Base-by-base conservation (phyloP, 768 basidiomycete species). In the Phlegmacium glaucopus region DNA sequence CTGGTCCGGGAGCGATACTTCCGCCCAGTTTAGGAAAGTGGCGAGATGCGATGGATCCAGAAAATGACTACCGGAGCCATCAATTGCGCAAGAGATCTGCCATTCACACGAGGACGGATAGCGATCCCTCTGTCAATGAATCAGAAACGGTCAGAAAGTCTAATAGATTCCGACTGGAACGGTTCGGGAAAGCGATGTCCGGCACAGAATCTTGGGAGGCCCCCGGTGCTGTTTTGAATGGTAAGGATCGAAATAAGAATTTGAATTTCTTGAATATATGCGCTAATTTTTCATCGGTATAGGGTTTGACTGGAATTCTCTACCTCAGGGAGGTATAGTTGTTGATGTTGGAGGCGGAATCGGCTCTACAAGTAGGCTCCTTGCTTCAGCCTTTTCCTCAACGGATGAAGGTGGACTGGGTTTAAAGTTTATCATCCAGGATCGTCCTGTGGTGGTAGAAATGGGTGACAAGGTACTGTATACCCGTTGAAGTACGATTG, bases 141-240 rank as follows among this genome's bases (percentile, higher is more conserved):
- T 41, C 22, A 8, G 44, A 39, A 26, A 22, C 34, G 10, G 35
- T 36, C 6, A 42, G 18, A n/a, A 72, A 72, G 48, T 53, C 65
- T 37, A 80, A 79, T 54, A 66, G 69, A 16, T 79, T 75, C 48
- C 68, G 86, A 42, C 68, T 89, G 47, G 76, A 80, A 52, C 70
- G 87, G 29, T 90, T 90, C 55, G 87, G 85, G 26, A 80, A 78
- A 47, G 85, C 87, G 4, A 90, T 90, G 87, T 74, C 74, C 6
- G 85, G 83, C 15, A 85, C 86, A 5, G 76, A 72, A 22, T 78
- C 77, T 2, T 90, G 87, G 86, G 86, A 85, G 65, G 75, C 69
- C 2, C 82, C 82, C 12, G 77, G 77, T 13, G 80, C 78, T 2
- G 74, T 83, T 25, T 61, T 83, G 34, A 72, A 71, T 50, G 79